A percentile compares a stretch with the other conserved stretches of the same genome.
Evolutionary conservation across 2,329 filamentous ascomycete genomes (phyloP).

Genomic region (Trichoderma sp.): DNA sequence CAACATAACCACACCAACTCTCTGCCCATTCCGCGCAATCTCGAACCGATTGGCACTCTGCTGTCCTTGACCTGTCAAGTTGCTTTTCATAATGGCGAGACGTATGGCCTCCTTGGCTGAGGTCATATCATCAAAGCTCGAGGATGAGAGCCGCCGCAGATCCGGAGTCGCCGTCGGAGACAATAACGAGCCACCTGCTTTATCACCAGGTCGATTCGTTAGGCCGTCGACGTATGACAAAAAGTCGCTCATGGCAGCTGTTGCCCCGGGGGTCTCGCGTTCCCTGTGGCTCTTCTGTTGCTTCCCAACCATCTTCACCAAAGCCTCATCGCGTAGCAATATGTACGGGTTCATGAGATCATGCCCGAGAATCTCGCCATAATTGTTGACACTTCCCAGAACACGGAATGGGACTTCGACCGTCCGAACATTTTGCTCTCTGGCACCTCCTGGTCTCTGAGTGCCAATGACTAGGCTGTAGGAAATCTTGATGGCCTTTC

Average conservation of each 20-base stretch:
- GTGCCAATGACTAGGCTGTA: conserved; percentile 92
- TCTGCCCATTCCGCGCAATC: conserved; percentile 85
- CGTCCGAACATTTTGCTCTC: conserved; percentile 81
- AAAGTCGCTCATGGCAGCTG: conserved; percentile 61
- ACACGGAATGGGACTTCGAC: conserved; percentile 91
- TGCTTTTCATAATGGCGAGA: conserved; percentile 81
- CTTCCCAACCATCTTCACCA: conserved; percentile 47
- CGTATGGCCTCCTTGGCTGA: conserved; percentile 84
- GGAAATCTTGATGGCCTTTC: conserved; percentile 88
- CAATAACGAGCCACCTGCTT: conserved; percentile 58
- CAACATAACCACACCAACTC: conserved; percentile 87
- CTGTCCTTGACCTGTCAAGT: conserved; percentile 62
- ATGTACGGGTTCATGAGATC: conserved; percentile 95
- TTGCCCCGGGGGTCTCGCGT: conserved; percentile 27
- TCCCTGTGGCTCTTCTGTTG: conserved; percentile 29
- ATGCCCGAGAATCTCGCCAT: conserved; percentile 86
- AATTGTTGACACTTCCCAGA: conserved; percentile 83
- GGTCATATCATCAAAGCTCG: conserved; percentile 49
- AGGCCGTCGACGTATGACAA: conserved; percentile 74
- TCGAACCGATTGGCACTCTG: conserved; percentile 92
- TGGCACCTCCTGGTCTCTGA: conserved; percentile 74
- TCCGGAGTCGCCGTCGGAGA: conserved; percentile 64
- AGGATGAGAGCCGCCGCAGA: conserved; percentile 52
- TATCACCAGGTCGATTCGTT: conserved; percentile 56
- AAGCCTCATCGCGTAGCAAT: conserved; percentile 77